Evolutionary conservation across 192 early-diverging fungal species (phyloP).

Genomic region (Lobosporangium transversale): DNA sequence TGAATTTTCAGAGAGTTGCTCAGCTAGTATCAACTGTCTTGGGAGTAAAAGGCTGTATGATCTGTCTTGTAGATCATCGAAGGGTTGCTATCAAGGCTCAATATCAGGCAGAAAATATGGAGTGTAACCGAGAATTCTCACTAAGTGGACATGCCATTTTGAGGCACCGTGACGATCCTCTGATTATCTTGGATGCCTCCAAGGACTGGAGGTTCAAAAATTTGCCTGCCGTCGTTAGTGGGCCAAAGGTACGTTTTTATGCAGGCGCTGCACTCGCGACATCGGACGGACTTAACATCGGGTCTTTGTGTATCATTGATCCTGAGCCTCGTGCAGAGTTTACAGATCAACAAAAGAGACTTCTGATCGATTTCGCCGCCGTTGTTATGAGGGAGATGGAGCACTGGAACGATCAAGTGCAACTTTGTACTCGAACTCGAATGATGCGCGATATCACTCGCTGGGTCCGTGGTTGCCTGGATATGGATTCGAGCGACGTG

Average conservation of each 20-base stretch:
- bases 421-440: constrained; percentile 54
- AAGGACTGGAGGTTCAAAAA: constrained; percentile 61
- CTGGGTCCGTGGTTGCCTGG: constrained; percentile 40
- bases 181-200: constrained; percentile 43
- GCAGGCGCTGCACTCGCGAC: constrained; percentile 56
- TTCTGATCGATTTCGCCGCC: constrained; percentile 54
- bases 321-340: constrained; percentile 51
- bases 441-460: constrained; percentile 53
- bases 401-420: constrained; percentile 56
- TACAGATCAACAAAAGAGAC: constrained; percentile 25
- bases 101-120: constrained; percentile 5
- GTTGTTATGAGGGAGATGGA: constrained; percentile 59
- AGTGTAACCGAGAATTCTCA: constrained; percentile 21
- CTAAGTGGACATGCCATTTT: constrained; percentile 51
- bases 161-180: constrained; percentile 34
- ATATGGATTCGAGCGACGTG: constrained; percentile 4
- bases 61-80: constrained; percentile 32
- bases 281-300: constrained; percentile 53
- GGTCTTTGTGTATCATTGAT: constrained; percentile 60
- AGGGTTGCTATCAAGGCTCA: constrained; percentile 26
- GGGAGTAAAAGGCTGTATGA: constrained; percentile 27
- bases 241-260: constrained; percentile 59
- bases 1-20: constrained; percentile 46
- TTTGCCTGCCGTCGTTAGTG: constrained; percentile 52
- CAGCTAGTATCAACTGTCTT: constrained; percentile 33